phyloP scores from a whole-genome alignment of 202 grass and related monocot species.

The Panicum virgatum region DNA sequence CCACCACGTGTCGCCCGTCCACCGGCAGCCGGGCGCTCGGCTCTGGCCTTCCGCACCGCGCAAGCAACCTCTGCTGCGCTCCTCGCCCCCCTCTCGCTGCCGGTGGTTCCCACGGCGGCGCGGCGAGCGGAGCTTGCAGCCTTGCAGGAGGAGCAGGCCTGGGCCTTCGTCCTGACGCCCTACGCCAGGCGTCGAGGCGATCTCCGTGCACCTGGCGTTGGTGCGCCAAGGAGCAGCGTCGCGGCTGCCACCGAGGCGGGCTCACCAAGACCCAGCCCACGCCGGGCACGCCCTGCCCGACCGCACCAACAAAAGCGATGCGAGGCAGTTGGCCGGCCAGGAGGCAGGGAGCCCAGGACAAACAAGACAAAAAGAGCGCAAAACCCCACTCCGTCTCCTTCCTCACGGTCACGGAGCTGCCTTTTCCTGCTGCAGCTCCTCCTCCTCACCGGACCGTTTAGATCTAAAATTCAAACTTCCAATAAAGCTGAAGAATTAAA shows the following conservation, averaged over 20 bases:
- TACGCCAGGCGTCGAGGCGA: not conserved
- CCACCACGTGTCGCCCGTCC: not conserved
- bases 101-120: not conserved
- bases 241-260: not conserved
- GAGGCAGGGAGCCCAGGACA: too few species aligned
- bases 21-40: not conserved
- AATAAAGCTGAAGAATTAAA: too few species aligned
- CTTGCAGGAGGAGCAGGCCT: not conserved
- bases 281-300: too few species aligned
- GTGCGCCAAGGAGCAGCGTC: not conserved
- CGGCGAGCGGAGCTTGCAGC: not conserved
- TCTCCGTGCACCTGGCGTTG: not conserved
- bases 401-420: not conserved
- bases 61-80: not conserved
- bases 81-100: not conserved
- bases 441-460: not conserved
- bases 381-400: constrained; percentile 6
- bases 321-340: not conserved
- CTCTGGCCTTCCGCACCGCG: constrained; percentile 3
- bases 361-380: not conserved
- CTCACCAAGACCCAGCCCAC: not conserved
- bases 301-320: not conserved
- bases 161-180: not conserved
- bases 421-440: not conserved
- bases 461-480: too few species aligned